Conservation (phyloP, 106 monocot genomes). For the Triglochin maritima region DNA sequence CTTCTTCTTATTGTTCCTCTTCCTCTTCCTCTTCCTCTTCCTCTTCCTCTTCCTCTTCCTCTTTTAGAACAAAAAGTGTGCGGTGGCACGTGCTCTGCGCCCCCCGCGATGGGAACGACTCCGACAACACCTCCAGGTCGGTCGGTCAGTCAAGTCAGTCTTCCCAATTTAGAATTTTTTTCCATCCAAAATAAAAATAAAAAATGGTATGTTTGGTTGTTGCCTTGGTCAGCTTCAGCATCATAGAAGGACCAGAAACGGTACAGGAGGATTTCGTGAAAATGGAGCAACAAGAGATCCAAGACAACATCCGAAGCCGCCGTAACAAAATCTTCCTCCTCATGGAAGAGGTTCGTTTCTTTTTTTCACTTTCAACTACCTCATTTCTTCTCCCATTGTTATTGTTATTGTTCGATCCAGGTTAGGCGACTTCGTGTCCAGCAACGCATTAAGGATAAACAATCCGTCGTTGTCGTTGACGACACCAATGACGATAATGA, state of each 20-base stretch:
- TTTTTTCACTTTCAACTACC: slow-evolving; percentile 29
- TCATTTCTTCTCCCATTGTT: background rate
- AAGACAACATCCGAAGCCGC: slow-evolving; percentile 74
- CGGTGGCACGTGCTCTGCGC: too few relatives aligned
- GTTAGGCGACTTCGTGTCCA: slow-evolving; percentile 88
- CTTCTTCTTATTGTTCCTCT: too few relatives aligned
- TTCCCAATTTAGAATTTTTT: too few relatives aligned
- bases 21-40: too few relatives aligned
- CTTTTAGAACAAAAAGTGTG: too few relatives aligned
- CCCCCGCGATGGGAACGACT: too few relatives aligned
- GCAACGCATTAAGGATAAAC: slow-evolving; percentile 57
- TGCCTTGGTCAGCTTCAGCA: slow-evolving; percentile 58
- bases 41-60: too few relatives aligned
- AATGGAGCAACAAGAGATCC: slow-evolving; percentile 84
- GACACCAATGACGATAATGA: slow-evolving; percentile 58
- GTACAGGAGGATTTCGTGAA: slow-evolving; percentile 72
- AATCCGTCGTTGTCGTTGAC: slow-evolving; percentile 24
- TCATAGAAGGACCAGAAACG: slow-evolving; percentile 92
- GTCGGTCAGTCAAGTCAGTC: too few relatives aligned
- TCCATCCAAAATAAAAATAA: too few relatives aligned
- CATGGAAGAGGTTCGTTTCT: slow-evolving; percentile 89
- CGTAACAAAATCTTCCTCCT: slow-evolving; percentile 87
- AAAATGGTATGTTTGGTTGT: background rate
- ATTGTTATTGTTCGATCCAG: slow-evolving; percentile 15
- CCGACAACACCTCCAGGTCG: too few relatives aligned